Evolutionary conservation across 768 basidiomycete genomes (phyloP).

Genomic region (Chalciporus piperatus): DNA sequence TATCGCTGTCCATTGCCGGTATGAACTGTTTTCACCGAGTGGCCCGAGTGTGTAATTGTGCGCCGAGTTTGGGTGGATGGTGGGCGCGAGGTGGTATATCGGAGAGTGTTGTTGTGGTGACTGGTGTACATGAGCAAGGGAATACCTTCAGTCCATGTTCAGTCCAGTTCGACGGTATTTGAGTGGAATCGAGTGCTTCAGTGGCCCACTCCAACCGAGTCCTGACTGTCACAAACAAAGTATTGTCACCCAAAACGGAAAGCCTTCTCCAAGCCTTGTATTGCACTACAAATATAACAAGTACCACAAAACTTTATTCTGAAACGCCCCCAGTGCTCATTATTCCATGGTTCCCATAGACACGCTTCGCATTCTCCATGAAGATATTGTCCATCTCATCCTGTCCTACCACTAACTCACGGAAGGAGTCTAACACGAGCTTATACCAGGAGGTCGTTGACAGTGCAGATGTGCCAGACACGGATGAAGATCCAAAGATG

Average conservation of each 20-base stretch:
- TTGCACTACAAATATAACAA: neutral
- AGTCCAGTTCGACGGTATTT: neutral
- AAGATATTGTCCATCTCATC: slow-evolving; percentile 76
- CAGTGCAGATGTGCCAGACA: slow-evolving; percentile 46
- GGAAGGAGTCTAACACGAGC: slow-evolving; percentile 72
- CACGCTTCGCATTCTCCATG: slow-evolving; percentile 42
- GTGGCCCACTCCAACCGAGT: too few relatives aligned
- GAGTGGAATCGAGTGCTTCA: neutral
- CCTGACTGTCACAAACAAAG: too few relatives aligned
- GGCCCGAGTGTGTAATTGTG: too few relatives aligned
- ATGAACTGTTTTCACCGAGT: too few relatives aligned
- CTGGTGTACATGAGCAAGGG: neutral
- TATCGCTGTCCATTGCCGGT: slow-evolving; percentile 19
- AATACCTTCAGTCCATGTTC: neutral
- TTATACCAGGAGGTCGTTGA: slow-evolving; percentile 80
- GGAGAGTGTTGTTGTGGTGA: neutral
- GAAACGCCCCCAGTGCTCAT: neutral
- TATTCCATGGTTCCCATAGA: slow-evolving; percentile 29
- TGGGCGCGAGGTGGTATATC: too few relatives aligned
- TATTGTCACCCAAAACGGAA: neutral
- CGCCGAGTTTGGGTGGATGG: too few relatives aligned
- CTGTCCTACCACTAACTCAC: slow-evolving; percentile 78
- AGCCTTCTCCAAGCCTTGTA: neutral
- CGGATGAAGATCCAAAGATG: slow-evolving; percentile 76
- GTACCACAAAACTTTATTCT: neutral